Percentiles rank a stretch among this genome's conserved stretches.
phyloP scores from a whole-genome alignment of 768 basidiomycete genomes.

The Auricularia sp. region DNA sequence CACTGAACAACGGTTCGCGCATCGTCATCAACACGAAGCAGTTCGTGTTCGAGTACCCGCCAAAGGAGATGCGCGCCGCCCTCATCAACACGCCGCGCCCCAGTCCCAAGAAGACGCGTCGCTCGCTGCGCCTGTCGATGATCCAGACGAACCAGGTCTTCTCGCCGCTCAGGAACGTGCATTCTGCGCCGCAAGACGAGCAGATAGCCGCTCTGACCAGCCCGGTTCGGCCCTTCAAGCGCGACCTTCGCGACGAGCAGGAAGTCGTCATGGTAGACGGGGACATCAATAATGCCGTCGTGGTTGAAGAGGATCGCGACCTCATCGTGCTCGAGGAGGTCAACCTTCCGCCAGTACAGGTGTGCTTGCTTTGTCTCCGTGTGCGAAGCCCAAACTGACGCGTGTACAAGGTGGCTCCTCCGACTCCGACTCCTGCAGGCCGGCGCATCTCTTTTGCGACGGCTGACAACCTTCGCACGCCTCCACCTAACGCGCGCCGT shows the following conservation, averaged over 20 bases:
- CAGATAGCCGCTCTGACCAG: conserved; percentile 7
- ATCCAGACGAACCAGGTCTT: conserved; percentile 68
- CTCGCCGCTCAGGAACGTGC: conserved; percentile 32
- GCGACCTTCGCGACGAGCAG: conserved; percentile 34
- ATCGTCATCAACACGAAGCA: conserved; percentile 60
- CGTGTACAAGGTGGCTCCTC: conserved; percentile 16
- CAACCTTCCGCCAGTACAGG: conserved; percentile 20
- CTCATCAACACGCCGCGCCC: conserved; percentile 25
- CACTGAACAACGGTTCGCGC: conserved; percentile 54
- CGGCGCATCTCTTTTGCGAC: conserved; percentile 10
- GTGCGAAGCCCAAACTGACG: conserved; percentile 8
- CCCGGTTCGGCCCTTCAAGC: neutral
- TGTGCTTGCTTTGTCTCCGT: conserved; percentile 11
- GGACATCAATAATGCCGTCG: conserved; percentile 51
- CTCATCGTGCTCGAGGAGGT: conserved; percentile 66
- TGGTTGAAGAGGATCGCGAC: conserved; percentile 60
- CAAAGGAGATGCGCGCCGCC: conserved; percentile 53
- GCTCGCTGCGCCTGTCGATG: conserved; percentile 61
- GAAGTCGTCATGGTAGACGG: conserved; percentile 47
- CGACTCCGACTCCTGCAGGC: neutral
- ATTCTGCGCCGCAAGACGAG: conserved; percentile 15
- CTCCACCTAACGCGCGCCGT: conserved; percentile 14
- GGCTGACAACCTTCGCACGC: conserved; percentile 18
- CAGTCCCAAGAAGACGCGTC: conserved; percentile 20
- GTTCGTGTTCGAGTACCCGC: conserved; percentile 67